A percentile compares a stretch with the other conserved stretches of the same genome.
Evolutionary conservation across 2,329 filamentous ascomycete species (phyloP).

Genomic region (Cryphonectria naterciae): DNA sequence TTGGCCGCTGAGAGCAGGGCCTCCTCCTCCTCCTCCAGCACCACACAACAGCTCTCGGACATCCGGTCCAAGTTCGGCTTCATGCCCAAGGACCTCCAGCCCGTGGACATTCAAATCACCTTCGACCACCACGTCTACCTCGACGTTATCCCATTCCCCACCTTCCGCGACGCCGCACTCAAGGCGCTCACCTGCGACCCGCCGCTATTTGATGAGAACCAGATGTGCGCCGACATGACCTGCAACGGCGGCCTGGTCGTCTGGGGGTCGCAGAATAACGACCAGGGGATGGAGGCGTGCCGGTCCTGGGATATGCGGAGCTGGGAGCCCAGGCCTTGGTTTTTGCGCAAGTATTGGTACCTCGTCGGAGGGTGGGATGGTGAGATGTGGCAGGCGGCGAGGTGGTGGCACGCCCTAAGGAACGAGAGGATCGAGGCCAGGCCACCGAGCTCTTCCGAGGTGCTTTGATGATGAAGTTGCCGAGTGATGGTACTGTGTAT

Average conservation of each 20-base stretch:
- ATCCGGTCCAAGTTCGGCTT: constrained; percentile 34
- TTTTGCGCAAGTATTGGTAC: constrained; percentile 46
- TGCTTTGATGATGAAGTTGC: not conserved
- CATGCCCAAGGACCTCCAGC: constrained; percentile 38
- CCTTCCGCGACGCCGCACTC: constrained; percentile 39
- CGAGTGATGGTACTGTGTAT: no score
- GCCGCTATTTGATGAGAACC: constrained; percentile 40
- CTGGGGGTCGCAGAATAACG: constrained; percentile 41
- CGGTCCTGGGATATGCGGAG: constrained; percentile 50
- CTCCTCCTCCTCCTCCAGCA: not conserved
- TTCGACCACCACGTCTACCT: constrained; percentile 42
- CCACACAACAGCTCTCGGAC: constrained; percentile 31
- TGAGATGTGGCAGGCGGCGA: constrained; percentile 40
- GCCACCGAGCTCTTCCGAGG: not conserved
- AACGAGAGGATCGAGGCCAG: constrained; percentile 17
- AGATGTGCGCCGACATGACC: constrained; percentile 42
- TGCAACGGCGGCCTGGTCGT: constrained; percentile 41
- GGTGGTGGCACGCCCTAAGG: constrained; percentile 39
- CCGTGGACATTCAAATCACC: constrained; percentile 39
- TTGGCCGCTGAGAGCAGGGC: constrained; percentile 32
- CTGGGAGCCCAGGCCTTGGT: constrained; percentile 50
- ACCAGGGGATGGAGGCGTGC: constrained; percentile 39
- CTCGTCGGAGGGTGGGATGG: constrained; percentile 43
- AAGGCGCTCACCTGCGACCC: constrained; percentile 34
- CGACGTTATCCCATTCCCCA: constrained; percentile 41